phyloP scores from a whole-genome alignment of 495 filamentous ascomycete species.

The Margaritispora aquatica region DNA sequence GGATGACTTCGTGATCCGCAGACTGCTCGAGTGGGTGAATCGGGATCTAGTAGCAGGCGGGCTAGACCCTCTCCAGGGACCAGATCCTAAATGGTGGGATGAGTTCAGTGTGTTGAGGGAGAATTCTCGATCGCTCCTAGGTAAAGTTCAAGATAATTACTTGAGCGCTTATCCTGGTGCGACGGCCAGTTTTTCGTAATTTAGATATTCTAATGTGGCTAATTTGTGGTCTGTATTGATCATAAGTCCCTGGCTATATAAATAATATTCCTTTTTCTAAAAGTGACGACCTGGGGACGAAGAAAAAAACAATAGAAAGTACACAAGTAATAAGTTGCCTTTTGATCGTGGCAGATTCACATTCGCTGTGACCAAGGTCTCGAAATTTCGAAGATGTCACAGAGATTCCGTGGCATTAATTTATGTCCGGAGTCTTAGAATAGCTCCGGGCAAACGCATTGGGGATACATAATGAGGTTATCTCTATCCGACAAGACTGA shows the following conservation, averaged over 20 bases:
- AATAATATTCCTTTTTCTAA: too few relatives aligned
- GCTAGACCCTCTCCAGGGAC: background rate
- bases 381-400: too few relatives aligned
- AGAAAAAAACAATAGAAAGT: too few relatives aligned
- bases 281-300: too few relatives aligned
- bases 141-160: background rate
- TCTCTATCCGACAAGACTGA: too few relatives aligned
- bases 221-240: background rate
- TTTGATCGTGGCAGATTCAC: too few relatives aligned
- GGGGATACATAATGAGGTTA: too few relatives aligned
- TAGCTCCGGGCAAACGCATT: too few relatives aligned
- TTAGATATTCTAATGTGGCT: background rate
- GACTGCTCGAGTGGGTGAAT: conserved; percentile 3
- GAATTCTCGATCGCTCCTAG: background rate
- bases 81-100: background rate
- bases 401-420: too few relatives aligned
- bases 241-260: background rate
- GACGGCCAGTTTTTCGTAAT: background rate
- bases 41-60: background rate
- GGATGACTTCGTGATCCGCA: conserved; percentile 3
- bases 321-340: too few relatives aligned
- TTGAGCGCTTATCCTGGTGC: background rate
- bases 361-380: too few relatives aligned
- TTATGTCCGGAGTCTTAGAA: too few relatives aligned
- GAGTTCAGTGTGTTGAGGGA: background rate